Conservation (phyloP, 2,329 filamentous ascomycete genomes). For the Fusarium aywerte region DNA sequence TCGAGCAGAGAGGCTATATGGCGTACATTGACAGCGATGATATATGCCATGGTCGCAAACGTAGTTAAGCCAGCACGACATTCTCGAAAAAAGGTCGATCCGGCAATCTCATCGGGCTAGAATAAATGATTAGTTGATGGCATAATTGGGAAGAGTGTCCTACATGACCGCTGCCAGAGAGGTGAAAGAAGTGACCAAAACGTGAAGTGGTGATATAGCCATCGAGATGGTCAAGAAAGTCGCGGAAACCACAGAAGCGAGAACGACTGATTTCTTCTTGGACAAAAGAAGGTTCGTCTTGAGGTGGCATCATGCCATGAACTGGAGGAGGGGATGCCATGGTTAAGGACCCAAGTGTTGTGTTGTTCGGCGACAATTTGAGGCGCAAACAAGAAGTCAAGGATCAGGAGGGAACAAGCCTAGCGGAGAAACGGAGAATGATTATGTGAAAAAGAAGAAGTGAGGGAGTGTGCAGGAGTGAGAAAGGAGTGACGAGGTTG, state of each 20-base stretch:
- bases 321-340: conserved; percentile 25
- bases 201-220: conserved; percentile 54
- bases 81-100: conserved; percentile 79
- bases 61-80: conserved; percentile 83
- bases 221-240: conserved; percentile 52
- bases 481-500: conserved; percentile 16
- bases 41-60: conserved; percentile 85
- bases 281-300: neutral
- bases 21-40: conserved; percentile 77
- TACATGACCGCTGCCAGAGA: conserved; percentile 76
- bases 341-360: neutral
- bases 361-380: neutral
- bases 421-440: neutral
- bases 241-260: conserved; percentile 50
- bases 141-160: conserved; percentile 44
- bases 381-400: neutral
- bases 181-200: conserved; percentile 71
- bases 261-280: conserved; percentile 35
- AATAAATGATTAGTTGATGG: neutral
- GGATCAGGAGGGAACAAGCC: neutral
- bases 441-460: neutral
- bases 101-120: conserved; percentile 73
- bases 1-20: neutral
- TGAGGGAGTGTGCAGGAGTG: neutral
- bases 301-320: conserved; percentile 25